Conservation (phyloP, 2,329 filamentous ascomycete genomes). For the Sporothrix protearum region DNA sequence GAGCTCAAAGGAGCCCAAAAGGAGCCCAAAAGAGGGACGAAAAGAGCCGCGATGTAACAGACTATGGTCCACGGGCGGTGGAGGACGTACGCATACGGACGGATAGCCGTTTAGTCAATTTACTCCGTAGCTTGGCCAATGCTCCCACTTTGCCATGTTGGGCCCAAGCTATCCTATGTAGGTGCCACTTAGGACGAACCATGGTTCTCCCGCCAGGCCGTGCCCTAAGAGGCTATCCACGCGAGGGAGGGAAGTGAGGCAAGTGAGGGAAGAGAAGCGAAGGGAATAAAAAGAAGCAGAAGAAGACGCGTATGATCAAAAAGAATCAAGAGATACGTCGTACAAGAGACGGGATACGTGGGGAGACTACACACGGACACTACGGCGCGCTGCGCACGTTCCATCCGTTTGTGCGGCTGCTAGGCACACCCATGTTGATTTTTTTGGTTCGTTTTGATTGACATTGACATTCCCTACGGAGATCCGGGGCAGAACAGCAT, state of each 20-base stretch:
- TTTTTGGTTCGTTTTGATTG: not conserved
- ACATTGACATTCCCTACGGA: not conserved
- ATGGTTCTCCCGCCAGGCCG: conserved; percentile 11
- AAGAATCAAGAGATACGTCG: not conserved
- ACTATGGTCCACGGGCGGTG: not conserved
- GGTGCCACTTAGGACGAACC: not conserved
- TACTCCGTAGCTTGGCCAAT: not conserved
- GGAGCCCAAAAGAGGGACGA: not conserved
- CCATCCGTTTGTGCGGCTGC: conserved; percentile 9
- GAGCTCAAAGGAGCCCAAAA: too few species aligned
- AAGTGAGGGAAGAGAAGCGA: not conserved
- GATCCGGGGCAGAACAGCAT: conserved; percentile 17
- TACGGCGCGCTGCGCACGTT: conserved; percentile 1
- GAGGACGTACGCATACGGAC: not conserved
- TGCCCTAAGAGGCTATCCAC: not conserved
- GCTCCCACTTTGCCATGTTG: not conserved
- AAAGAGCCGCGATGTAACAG: not conserved
- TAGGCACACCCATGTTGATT: not conserved
- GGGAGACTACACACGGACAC: conserved; percentile 1
- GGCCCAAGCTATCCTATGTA: not conserved
- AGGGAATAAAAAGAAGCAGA: not conserved
- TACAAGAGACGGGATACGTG: not conserved
- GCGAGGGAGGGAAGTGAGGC: not conserved
- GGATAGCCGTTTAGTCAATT: not conserved
- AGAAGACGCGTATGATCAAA: not conserved